Base-by-base conservation (phyloP, 148 eudicot genomes). In the Rhododendron henanense region DNA sequence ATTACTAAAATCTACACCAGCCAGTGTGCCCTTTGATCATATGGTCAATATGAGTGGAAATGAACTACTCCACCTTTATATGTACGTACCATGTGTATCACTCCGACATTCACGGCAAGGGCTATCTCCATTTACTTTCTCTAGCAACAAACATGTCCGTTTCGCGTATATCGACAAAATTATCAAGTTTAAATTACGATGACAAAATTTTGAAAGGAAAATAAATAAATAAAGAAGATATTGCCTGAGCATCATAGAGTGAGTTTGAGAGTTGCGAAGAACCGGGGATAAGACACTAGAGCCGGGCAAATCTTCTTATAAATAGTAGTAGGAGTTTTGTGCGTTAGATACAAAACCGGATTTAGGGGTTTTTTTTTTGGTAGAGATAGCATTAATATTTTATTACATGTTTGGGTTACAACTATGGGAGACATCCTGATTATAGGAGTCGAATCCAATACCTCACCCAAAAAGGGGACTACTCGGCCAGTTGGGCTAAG, bases 81-180 rank as follows among this genome's bases (percentile, higher is more conserved):
- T 48, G 21, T 47, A 45, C n/a, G 21, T 47, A 23, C 14, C 21
- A 15, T 15, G 51, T 71, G 73, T 47, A 21, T 83, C 10, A 55
- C 44, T 75, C 88, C 85, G 88, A 82, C 85, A 82, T 86, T 86
- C 85, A 82, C 88, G 85, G 85, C 33, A 82, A 74, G 51, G 67
- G 10, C 39, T 31, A 13, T 31, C 76, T 31, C 18, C 39, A 1
- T 71, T 28, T 31, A 4, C 39, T 28, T 31, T 14, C 18, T 5
- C 7, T 28, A 5, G 65, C 25, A n/a, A 65, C 31, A 67, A 67
- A 10, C 33, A 65, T n/a, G 31, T n/a, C 73, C 73, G 14, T n/a
- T n/a, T 65, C 31, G 0, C 25, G 73, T n/a, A 65, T n/a, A n/a
- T 65, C 31, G 13, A 25, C 31, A n/a, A 65, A 41, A 65, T 59